Percentiles rank a stretch among this genome's conserved stretches.
Conservation (phyloP, 768 basidiomycete genomes). For the Phaeolepiota aurea region DNA sequence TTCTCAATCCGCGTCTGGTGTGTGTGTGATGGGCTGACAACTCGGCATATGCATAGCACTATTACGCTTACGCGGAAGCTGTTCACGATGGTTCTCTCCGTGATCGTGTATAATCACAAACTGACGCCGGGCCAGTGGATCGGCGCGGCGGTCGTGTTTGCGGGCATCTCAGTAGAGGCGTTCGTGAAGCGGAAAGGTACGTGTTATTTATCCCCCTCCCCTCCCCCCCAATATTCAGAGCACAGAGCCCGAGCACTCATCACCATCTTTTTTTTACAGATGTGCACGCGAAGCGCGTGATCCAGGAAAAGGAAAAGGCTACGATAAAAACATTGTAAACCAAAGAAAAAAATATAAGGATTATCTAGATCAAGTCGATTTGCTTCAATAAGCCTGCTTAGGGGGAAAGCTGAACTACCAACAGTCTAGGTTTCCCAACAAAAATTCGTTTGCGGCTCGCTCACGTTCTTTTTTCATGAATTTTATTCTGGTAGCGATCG, state of each 20-base stretch:
- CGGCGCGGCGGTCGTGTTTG: conserved; percentile 88
- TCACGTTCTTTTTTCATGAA: no score
- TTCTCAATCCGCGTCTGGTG: conserved; percentile 1
- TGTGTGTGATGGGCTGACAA: conserved; percentile 3
- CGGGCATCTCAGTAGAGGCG: conserved; percentile 92
- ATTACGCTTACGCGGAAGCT: conserved; percentile 95
- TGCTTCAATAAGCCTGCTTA: no score
- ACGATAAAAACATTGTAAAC: conserved; percentile 71
- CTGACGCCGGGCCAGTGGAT: conserved; percentile 84
- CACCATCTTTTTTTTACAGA: conserved; percentile 48
- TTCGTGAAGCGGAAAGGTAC: conserved; percentile 82
- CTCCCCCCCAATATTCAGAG: conserved; percentile 5
- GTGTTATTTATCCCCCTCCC: conserved; percentile 14
- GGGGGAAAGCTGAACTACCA: no score
- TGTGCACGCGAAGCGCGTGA: conserved; percentile 70
- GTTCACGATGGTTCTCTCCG: conserved; percentile 96
- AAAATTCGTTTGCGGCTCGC: no score
- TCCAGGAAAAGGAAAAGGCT: conserved; percentile 79
- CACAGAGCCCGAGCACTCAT: no score
- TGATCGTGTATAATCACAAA: conserved; percentile 84
- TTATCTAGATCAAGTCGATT: no score
- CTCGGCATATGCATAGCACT: conserved; percentile 62
- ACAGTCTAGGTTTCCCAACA: no score
- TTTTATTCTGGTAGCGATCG: no score
- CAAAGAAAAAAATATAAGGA: no score